These are phyloP conservation scores for Leccinum angustisporum DNA, from an alignment of 1,284 basidiomycete species.

Conservation along the genomic window DNA sequence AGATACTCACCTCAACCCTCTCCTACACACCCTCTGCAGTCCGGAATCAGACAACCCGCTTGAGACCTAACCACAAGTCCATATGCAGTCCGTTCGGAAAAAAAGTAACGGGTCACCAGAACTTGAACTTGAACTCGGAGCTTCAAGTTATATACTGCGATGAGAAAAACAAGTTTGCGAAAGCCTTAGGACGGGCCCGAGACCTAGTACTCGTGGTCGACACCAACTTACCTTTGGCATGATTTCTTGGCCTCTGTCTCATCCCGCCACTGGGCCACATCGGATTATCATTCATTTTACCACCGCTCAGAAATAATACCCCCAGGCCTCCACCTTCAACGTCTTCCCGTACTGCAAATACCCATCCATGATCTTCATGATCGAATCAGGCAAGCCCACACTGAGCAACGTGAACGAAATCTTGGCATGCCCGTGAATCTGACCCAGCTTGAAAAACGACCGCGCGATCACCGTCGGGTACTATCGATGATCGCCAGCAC, in stretches of 20 bases:
- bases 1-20: no score
- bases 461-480: constrained; percentile 91
- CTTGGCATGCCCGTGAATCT: constrained; percentile 93
- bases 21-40: no score
- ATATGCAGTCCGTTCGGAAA: no score
- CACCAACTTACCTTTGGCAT: no score
- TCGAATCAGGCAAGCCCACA: constrained; percentile 86
- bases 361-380: constrained; percentile 85
- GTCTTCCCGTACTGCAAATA: constrained; percentile 78
- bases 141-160: no score
- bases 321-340: constrained; percentile 70
- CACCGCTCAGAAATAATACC: constrained; percentile 56
- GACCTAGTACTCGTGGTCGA: no score
- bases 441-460: constrained; percentile 89
- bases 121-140: no score
- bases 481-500: constrained; percentile 36
- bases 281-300: not conserved
- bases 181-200: no score
- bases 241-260: not conserved
- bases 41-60: no score
- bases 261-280: constrained; percentile 5
- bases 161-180: no score
- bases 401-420: constrained; percentile 92
- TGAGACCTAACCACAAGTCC: no score
- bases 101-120: no score